These are phyloP conservation scores for Solanum medicagineum DNA, from an alignment of 257 asterid genomes.

Conservation along the genomic window DNA sequence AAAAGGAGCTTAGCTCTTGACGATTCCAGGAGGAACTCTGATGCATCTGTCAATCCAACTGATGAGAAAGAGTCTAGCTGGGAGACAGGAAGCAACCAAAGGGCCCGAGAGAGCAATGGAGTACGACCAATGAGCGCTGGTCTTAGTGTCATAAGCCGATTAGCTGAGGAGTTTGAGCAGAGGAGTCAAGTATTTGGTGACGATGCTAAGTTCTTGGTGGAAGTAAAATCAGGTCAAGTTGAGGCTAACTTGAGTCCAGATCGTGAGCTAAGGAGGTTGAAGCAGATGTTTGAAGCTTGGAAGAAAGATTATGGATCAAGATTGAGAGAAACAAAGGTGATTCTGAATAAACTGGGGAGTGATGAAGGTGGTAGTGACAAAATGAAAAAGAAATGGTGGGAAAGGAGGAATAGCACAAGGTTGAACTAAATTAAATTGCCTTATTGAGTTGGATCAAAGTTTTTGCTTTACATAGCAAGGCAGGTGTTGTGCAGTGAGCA, in stretches of 20 bases:
- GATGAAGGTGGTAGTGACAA: slow-evolving; percentile 56
- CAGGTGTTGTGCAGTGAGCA: not conserved
- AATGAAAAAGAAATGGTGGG: slow-evolving; percentile 88
- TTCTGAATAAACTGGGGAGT: slow-evolving; percentile 63
- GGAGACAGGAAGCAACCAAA: slow-evolving; percentile 45
- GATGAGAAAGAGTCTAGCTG: slow-evolving; percentile 52
- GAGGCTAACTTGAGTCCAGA: slow-evolving; percentile 87
- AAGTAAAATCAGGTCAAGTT: slow-evolving; percentile 81
- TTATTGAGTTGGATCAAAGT: not conserved
- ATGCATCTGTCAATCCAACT: slow-evolving; percentile 52
- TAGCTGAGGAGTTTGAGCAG: slow-evolving; percentile 94
- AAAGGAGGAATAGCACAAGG: slow-evolving; percentile 71
- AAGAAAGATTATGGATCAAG: slow-evolving; percentile 84
- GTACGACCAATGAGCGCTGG: slow-evolving; percentile 50
- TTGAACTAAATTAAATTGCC: slow-evolving; percentile 16
- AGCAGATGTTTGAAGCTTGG: slow-evolving; percentile 91
- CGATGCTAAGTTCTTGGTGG: slow-evolving; percentile 90
- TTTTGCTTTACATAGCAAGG: not conserved
- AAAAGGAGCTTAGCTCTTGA: slow-evolving; percentile 75
- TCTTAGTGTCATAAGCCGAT: slow-evolving; percentile 56
- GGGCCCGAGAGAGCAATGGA: slow-evolving; percentile 41
- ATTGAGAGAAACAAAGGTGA: slow-evolving; percentile 81
- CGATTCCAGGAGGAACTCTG: slow-evolving; percentile 61
- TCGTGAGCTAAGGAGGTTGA: slow-evolving; percentile 71
- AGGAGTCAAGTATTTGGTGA: slow-evolving; percentile 91